phyloP scores from a whole-genome alignment of 176 grass and related monocot genomes.

The Aegilops speltoides region DNA sequence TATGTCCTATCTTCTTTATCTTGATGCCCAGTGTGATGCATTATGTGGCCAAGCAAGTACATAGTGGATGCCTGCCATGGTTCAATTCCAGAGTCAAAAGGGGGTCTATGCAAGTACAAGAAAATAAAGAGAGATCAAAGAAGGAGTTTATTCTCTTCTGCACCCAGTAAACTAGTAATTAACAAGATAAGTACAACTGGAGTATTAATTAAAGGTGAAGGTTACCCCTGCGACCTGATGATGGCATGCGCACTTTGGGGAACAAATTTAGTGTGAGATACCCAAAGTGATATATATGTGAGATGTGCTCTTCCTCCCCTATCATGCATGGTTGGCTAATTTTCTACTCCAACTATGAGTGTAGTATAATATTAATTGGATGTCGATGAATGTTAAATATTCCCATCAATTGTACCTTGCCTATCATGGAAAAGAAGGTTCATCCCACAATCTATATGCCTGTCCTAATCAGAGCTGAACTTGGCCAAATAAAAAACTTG shows the following conservation, averaged over 20 bases:
- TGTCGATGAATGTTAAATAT: slow-evolving; percentile 14
- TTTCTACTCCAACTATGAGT: not conserved
- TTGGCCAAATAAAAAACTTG: slow-evolving; percentile 17
- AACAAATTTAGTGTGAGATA: slow-evolving; percentile 18
- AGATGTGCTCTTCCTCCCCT: not conserved
- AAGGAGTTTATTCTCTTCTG: not conserved
- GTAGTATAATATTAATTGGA: not conserved
- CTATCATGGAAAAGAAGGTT: slow-evolving; percentile 33
- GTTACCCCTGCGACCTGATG: not conserved
- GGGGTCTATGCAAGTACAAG: not conserved
- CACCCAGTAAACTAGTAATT: not conserved
- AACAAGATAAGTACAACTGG: not conserved
- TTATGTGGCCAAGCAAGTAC: not conserved
- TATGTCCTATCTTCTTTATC: not conserved
- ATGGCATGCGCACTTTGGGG: slow-evolving; percentile 4
- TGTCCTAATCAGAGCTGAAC: slow-evolving; percentile 29
- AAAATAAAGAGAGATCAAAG: not conserved
- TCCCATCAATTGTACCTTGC: slow-evolving; percentile 22
- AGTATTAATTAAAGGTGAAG: not conserved
- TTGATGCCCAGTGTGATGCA: not conserved
- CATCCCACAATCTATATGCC: slow-evolving; percentile 31
- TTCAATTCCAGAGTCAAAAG: not conserved
- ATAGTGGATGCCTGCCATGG: not conserved
- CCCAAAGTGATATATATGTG: slow-evolving; percentile 4
- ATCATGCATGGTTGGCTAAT: slow-evolving; percentile 2